Conservation (phyloP, 441 rosid genomes). For the Adansonia rubrostipa region DNA sequence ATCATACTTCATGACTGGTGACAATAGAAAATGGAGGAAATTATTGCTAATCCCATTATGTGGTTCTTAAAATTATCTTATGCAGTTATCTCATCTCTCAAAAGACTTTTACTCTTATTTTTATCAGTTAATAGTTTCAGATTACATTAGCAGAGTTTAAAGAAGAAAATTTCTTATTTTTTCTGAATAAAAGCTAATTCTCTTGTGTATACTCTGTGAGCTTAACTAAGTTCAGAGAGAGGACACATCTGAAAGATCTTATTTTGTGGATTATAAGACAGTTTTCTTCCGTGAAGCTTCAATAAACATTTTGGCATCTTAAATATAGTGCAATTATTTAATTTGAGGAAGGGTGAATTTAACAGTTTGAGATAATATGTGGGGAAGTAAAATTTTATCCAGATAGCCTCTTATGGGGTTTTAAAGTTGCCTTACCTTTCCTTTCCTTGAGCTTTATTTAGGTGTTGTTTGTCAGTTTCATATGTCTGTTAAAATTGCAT, state of each 20-base stretch:
- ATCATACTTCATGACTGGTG: background rate
- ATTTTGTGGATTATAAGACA: background rate
- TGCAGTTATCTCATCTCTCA: background rate
- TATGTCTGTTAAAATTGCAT: background rate
- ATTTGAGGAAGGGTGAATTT: background rate
- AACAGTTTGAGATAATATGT: background rate
- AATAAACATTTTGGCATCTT: constrained; percentile 4
- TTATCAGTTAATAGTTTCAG: constrained; percentile 2
- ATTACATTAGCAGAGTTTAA: background rate
- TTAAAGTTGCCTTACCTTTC: background rate
- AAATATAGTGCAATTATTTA: background rate
- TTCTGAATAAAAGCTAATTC: background rate
- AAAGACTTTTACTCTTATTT: background rate
- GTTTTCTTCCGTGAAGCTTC: background rate
- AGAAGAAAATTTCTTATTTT: background rate
- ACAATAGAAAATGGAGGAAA: constrained; percentile 7
- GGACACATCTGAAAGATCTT: background rate
- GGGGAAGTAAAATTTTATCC: background rate
- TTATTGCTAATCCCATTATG: background rate
- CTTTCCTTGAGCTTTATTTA: background rate
- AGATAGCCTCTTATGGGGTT: background rate
- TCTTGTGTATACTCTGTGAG: background rate
- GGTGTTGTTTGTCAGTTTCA: background rate
- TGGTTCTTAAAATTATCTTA: constrained; percentile 12
- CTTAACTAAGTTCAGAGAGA: background rate